Base-by-base conservation (phyloP, 1,139 yeast species). In the Kurtzmaniella quercitrusa region DNA sequence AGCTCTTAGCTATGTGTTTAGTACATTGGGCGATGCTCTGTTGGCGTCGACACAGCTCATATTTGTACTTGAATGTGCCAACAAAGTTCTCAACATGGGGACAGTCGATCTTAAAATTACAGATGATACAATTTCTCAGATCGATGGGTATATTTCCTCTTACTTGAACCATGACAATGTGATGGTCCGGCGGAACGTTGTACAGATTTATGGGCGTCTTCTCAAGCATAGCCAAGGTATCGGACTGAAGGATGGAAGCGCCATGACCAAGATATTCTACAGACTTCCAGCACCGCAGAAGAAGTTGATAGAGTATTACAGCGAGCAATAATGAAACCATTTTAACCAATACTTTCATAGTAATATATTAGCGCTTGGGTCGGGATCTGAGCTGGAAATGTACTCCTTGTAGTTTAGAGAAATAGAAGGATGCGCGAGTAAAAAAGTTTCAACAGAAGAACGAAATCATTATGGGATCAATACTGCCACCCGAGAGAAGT, bases 161-260 rank as follows among this genome's bases (percentile, higher is more conserved):
- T 62, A 57, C 41, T 51, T 75, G 41, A 51, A 56, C 12, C 60
- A 63, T 46, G 57, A 55, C 1, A 66, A 64, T 18, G 73, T 73
- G 9, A 73, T 68, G 36, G 56, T 74, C 7, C 58, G 80, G 48
- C 60, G 77, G 46, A 50, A 57, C 18, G 70, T 71, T 1, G 63
- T 73, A 11, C 62, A 72, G 40, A 62, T 65, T n/a, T 77, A 73
- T 47, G 73, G 77, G 3, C 61, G 57, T 40, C 46, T 70, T 39
- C 45, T 66, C 39, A 59, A 54, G 39, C 59, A 63, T 2, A 51
- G 57, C 1, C 48, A 54, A 41, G 19, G 48, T 0, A 41, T 29
- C 12, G 53, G 48, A 14, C 15, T 45, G n/a, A 44, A 44, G 12
- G 53, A 51, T 11, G 49, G 47, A 14, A 53, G 51, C 25, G 48